Base-by-base conservation (phyloP, 2,329 filamentous ascomycete species). In the Neofusicoccum laricinum region DNA sequence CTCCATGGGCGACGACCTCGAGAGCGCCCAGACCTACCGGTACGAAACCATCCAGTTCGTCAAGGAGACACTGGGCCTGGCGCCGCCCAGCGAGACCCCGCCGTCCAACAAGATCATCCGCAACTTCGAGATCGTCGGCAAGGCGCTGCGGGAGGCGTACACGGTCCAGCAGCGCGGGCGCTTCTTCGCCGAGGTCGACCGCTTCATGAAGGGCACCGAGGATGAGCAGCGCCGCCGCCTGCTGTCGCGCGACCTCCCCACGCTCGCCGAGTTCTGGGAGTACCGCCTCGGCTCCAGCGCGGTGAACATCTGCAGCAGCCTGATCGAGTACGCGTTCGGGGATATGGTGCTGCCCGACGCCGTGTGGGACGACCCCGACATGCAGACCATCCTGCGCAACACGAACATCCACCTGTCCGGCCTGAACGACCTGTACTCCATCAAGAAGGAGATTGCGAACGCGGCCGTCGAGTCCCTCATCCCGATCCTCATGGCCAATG, bases 31-130 rank as follows among this genome's bases (percentile, higher is more conserved):
- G 30, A 59, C 55, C 25, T 59, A 59, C 41, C 55, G 55, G 11
- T 59, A 46, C 30, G 55, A 59, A 8, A 59, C 55, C 4, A 46
- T 46, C 41, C 40, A 59, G 40, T 59, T 59, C 41, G 25, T 59
- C 30, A 59, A 59, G 55, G 55, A 59, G 41, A 19, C 55, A 1
- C 55, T 59, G 11, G 55, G 55, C n/a, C 25, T 59, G 15, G 40
- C 40, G 3, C 55, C 55, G 1, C 55, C 21, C 40, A 59, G 55
- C 55, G 25, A 25, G 2, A 36, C n/a, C 2, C 41, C 55, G 3
- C 55, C 55, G 0, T 12, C 55, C 30, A 59, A 59, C 41, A 59
- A 59, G 55, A 59, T 59, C 41, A 59, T 59, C 30, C 55, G 55
- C n/a, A 59, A 59, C 55, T 59, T 59, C 41, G 25, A 46, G 30